These are phyloP conservation scores for Epichloe elymi DNA, from an alignment of 2,329 filamentous ascomycete genomes.

Conservation along the genomic window DNA sequence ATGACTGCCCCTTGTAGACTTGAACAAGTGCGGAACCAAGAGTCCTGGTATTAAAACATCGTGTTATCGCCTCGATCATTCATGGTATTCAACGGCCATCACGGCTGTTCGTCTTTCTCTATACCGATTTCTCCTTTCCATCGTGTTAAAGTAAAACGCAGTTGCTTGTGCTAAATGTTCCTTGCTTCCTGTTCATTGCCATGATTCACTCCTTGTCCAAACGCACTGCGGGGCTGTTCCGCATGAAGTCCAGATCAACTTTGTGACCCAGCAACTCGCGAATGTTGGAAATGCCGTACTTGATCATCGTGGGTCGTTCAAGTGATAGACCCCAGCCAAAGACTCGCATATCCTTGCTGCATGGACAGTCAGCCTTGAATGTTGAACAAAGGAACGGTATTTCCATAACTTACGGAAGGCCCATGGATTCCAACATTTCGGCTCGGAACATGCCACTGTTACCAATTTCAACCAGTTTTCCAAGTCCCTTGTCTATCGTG, in stretches of 20 bases:
- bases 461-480: constrained; percentile 91
- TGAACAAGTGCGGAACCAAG: background rate
- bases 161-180: background rate
- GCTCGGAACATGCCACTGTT: constrained; percentile 98
- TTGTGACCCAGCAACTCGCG: constrained; percentile 88
- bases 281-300: constrained; percentile 82
- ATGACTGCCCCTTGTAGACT: background rate
- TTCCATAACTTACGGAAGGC: constrained; percentile 43
- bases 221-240: constrained; percentile 80
- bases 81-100: background rate
- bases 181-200: background rate
- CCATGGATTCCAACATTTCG: constrained; percentile 94
- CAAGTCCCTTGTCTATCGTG: constrained; percentile 52
- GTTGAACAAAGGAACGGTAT: background rate
- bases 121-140: background rate
- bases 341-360: constrained; percentile 65
- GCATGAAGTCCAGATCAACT: constrained; percentile 86
- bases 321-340: constrained; percentile 89
- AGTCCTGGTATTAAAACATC: background rate
- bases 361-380: background rate
- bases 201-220: constrained; percentile 61
- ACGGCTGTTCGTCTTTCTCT: too few species aligned
- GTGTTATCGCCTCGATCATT: background rate
- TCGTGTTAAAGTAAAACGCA: background rate
- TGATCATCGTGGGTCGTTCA: constrained; percentile 96